Evolutionary conservation across 768 basidiomycete genomes (phyloP).

Genomic region (Sarcodon sp.): DNA sequence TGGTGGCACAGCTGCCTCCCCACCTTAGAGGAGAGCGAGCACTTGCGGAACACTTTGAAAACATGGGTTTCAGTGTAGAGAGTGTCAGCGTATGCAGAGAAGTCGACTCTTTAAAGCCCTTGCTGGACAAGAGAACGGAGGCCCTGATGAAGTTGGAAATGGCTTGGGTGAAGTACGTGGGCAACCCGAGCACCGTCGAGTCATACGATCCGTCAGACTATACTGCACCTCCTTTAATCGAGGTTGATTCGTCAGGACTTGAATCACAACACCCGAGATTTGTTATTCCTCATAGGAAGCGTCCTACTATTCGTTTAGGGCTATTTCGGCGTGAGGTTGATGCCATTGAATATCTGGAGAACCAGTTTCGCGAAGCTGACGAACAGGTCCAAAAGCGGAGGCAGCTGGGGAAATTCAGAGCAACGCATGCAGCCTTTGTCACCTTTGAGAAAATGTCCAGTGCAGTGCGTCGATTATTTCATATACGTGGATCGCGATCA

Average conservation of each 20-base stretch:
- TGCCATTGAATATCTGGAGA: constrained; percentile 80
- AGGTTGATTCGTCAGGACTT: constrained; percentile 38
- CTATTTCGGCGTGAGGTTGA: constrained; percentile 77
- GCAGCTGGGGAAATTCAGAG: constrained; percentile 57
- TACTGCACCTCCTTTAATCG: constrained; percentile 28
- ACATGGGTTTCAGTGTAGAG: constrained; percentile 78
- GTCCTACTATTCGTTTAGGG: constrained; percentile 64
- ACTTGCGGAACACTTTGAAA: constrained; percentile 89
- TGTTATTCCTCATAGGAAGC: constrained; percentile 59
- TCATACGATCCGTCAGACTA: constrained; percentile 64
- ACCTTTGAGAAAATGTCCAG: constrained; percentile 95
- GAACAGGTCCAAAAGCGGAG: constrained; percentile 71
- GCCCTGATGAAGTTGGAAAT: constrained; percentile 69
- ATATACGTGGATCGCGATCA: not conserved
- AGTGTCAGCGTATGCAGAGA: constrained; percentile 85
- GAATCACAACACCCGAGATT: constrained; percentile 43
- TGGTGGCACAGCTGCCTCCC: constrained; percentile 75
- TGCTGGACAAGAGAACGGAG: constrained; percentile 72
- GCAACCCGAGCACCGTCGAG: constrained; percentile 82
- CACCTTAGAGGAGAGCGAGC: constrained; percentile 78
- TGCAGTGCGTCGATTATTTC: constrained; percentile 41
- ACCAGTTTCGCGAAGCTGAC: constrained; percentile 68
- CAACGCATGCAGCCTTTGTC: constrained; percentile 83
- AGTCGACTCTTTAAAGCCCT: constrained; percentile 53
- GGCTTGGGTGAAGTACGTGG: constrained; percentile 86